Base-by-base conservation (phyloP, 306 rosid species). In the Cyamopsis tetragonoloba region DNA sequence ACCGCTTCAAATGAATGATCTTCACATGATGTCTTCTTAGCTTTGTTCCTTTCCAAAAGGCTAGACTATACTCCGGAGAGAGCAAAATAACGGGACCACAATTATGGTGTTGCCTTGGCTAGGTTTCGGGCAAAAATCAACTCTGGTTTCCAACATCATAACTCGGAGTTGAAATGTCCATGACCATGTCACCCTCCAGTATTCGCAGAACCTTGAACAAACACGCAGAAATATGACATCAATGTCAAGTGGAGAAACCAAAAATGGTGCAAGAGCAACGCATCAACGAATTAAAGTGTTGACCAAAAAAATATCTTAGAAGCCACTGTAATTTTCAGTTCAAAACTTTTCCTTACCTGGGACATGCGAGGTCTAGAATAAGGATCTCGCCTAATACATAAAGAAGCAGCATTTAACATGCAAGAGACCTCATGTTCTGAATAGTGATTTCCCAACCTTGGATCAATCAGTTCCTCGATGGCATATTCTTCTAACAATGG, bases 291-390 rank as follows among this genome's bases (percentile, higher is more conserved):
- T 48, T 3, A 54, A 42, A 24, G 46, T 24, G 19, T 53, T 23
- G n/a, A n/a, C n/a, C 15, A 9, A 6, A 17, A 48, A 10, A 50
- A 24, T 28, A 14, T 19, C 7, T 6, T 18, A 31, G 6, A 42
- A 77, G 46, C 47, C 37, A 17, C 24, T 37, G 26, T 26, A 22
- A 26, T 43, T 31, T n/a, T 26, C 7, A 15, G 26, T 2, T 3
- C 8, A 35, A 42, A 17, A 35, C 2, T 32, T 18, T 31, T 23
- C 67, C 35, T 62, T 41, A 95, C 99, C 92, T 88, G 97, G 31
- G 99, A 90, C 96, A 95, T 90, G 50, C 96, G 97, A 19, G 99
- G 99, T 82, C 99, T 83, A n/a, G 84, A 67, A 66, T 77, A 88
- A 26, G 97, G 97, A 76, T 95, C 96, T 65, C 97, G 85, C 62